These are phyloP conservation scores for Metschnikowia kunwiensis DNA, from an alignment of 805 yeast species.

Conservation along the genomic window DNA sequence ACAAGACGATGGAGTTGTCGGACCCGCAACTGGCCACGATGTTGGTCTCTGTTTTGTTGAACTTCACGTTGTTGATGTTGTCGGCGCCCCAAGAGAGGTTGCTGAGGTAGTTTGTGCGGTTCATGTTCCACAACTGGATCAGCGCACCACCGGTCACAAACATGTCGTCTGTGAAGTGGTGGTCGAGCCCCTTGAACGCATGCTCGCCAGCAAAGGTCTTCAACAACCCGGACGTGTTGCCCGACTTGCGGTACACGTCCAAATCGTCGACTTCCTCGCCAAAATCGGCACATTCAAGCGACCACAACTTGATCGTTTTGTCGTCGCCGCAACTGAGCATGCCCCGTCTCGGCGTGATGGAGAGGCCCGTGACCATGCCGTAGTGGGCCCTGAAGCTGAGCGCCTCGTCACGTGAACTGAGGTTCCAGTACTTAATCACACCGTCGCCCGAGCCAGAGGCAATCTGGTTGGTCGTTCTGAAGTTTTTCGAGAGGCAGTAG, in stretches of 20 bases:
- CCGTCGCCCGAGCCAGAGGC: conserved; percentile 98
- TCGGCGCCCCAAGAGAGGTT: conserved; percentile 96
- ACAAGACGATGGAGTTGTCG: conserved; percentile 85
- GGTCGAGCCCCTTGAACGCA: conserved; percentile 82
- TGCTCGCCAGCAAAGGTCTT: conserved; percentile 83
- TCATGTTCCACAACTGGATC: conserved; percentile 89
- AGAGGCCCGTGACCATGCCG: conserved; percentile 82
- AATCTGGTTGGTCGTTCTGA: conserved; percentile 61
- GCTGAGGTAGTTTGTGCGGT: conserved; percentile 71
- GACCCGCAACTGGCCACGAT: conserved; percentile 80
- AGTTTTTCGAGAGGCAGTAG: conserved; percentile 79
- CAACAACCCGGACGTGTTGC: conserved; percentile 50
- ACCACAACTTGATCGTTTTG: conserved; percentile 86
- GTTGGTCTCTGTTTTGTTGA: conserved; percentile 87
- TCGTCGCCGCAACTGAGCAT: conserved; percentile 88
- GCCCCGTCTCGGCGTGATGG: conserved; percentile 58
- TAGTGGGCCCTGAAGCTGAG: conserved; percentile 84
- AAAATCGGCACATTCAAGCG: conserved; percentile 57
- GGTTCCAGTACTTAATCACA: conserved; percentile 88
- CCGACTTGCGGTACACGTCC: conserved; percentile 25
- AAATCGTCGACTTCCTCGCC: conserved; percentile 32
- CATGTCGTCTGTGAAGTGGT: conserved; percentile 65
- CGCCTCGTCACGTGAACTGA: conserved; percentile 71
- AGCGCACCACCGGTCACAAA: conserved; percentile 93
- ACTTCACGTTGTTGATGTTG: conserved; percentile 74